Evolutionary conservation across 306 rosid genomes (phyloP), one percentile per base, ranked within the genome.

Genomic region (Vigna hirtella): DNA sequence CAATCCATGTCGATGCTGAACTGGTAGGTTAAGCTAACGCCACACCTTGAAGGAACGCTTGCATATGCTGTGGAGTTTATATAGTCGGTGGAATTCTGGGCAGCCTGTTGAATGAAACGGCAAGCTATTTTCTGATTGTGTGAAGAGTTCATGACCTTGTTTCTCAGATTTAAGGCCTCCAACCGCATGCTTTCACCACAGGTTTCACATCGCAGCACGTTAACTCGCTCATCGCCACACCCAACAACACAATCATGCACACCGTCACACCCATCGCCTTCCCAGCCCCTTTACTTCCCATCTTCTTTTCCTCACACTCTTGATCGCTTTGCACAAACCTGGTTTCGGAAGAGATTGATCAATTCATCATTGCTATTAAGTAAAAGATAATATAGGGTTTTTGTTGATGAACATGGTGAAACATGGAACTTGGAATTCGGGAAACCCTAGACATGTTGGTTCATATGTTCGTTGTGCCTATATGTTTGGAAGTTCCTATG

Each of bases 1-100:
- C 95, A 88, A 64, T 90, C 28, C 67, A 85, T 78, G 69, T 13
- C 13, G 10, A 72, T 9, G 40, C 81, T 77, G 81, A 86, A 79
- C 40, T 67, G 45, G 87, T 52, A 88, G 24, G 88, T 83, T 70
- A 88, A n/a, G 14, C 6, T n/a, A 79, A 83, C 74, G 0, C 81
- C 79, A 5, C 95, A 90, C 30, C 5, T 30, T 8, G 6, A 1
- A 0, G 95, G 92, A 45, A 90, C 34, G 3, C 9, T 28, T 6
- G 68, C 53, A 8, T 80, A 85, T 5, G 64, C 69, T 0, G 43
- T 11, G 3, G 16, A 18, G 18, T 79, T 81, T 16, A 86, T 4
- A 0, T 58, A 11, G 1, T 43, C 14, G 12, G 66, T 20, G 43
- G 69, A 0, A 28, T 13, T 24, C 3, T 6, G 0, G 6, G 85